phyloP scores from a whole-genome alignment of 352 stramenopile genomes.

The Phytophthora colocasiae region DNA sequence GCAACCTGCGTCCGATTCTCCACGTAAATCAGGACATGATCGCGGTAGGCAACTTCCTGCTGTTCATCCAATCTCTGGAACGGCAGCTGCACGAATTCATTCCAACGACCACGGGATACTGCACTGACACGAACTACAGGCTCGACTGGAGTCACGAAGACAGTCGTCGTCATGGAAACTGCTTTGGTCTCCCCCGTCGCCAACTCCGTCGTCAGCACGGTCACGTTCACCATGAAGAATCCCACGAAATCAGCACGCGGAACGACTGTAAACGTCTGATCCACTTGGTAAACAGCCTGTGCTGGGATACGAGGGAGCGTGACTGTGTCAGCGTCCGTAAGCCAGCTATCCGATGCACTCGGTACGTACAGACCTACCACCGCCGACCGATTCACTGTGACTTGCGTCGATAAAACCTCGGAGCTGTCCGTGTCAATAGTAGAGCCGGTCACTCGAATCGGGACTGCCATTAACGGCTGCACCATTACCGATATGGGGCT shows the following conservation, averaged over 20 bases:
- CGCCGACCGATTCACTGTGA: slow-evolving; percentile 36
- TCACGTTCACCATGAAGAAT: slow-evolving; percentile 48
- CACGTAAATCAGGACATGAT: slow-evolving; percentile 52
- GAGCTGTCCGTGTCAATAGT: slow-evolving; percentile 43
- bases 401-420: slow-evolving; percentile 22
- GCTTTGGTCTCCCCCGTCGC: slow-evolving; percentile 38
- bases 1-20: slow-evolving; percentile 40
- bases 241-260: slow-evolving; percentile 52
- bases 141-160: slow-evolving; percentile 42
- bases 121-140: slow-evolving; percentile 27
- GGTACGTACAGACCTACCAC: slow-evolving; percentile 24
- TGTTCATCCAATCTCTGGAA: slow-evolving; percentile 43
- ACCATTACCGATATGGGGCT: slow-evolving; percentile 32
- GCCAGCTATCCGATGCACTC: slow-evolving; percentile 30
- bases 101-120: slow-evolving; percentile 30
- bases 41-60: slow-evolving; percentile 41
- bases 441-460: slow-evolving; percentile 30
- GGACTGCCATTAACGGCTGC: slow-evolving; percentile 29
- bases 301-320: slow-evolving; percentile 11
- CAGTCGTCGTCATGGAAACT: slow-evolving; percentile 20
- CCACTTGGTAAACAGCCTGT: slow-evolving; percentile 20
- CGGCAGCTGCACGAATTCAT: slow-evolving; percentile 50
- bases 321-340: slow-evolving; percentile 11
- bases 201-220: slow-evolving; percentile 43
- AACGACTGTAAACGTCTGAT: slow-evolving; percentile 34